These are phyloP conservation scores for Penicillium sp. DNA, from an alignment of 2,329 filamentous ascomycete genomes.

Conservation along the genomic window DNA sequence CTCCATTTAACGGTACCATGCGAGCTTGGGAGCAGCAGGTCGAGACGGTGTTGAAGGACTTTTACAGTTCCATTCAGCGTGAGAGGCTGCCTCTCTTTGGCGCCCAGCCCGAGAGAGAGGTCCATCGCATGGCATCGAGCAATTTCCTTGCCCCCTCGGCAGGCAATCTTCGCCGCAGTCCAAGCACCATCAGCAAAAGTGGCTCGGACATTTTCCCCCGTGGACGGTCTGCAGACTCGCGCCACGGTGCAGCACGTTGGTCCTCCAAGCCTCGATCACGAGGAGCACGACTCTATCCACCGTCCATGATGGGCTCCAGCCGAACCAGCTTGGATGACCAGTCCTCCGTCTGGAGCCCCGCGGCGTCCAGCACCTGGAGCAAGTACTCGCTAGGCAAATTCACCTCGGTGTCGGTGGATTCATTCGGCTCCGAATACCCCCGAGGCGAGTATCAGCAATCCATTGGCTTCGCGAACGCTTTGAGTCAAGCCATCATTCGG, in stretches of 20 bases:
- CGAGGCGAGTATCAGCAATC: conserved; percentile 86
- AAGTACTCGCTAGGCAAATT: conserved; percentile 86
- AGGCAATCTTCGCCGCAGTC: conserved; percentile 69
- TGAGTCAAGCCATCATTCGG: conserved; percentile 93
- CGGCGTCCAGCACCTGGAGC: conserved; percentile 89
- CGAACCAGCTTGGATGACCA: conserved; percentile 90
- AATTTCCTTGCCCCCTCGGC: conserved; percentile 64
- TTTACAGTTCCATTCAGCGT: conserved; percentile 82
- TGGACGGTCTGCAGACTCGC: conserved; percentile 63
- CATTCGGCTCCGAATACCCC: conserved; percentile 69
- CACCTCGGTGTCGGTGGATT: conserved; percentile 87
- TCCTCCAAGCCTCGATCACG: conserved; percentile 79
- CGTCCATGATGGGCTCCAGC: conserved; percentile 79
- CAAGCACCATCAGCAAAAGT: conserved; percentile 86
- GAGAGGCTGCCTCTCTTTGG: conserved; percentile 83
- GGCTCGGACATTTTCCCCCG: conserved; percentile 71
- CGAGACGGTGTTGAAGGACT: conserved; percentile 84
- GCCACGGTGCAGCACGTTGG: conserved; percentile 64
- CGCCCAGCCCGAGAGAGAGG: conserved; percentile 46
- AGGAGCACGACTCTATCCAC: conserved; percentile 62
- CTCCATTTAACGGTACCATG: conserved; percentile 66
- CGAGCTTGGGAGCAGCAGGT: conserved; percentile 84
- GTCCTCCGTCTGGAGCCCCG: conserved; percentile 86
- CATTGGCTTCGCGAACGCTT: conserved; percentile 92
- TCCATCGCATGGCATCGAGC: conserved; percentile 41